Base-by-base conservation (phyloP, 306 rosid genomes). In the Urtica urens region DNA sequence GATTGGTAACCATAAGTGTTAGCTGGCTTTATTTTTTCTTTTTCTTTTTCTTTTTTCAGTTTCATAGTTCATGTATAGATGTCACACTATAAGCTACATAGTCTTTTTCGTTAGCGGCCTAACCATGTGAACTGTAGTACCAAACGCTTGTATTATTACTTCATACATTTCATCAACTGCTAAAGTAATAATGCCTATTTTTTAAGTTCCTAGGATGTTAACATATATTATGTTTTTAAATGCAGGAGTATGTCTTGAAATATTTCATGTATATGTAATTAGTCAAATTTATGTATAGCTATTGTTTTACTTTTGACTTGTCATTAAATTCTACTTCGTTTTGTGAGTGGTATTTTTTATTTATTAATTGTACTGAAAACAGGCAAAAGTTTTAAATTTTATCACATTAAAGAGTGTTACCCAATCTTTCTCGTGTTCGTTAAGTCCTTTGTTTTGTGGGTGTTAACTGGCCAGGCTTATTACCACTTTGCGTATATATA, bases 111-210 rank as follows among this genome's bases (percentile, higher is more conserved):
- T 38, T 53, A 53, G 58, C 57, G 21, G 42, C 46, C 46, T 37
- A 53, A 53, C 30, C 46, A 53, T 53, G 58, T 38, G 47, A 33
- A 51, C 55, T 22, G n/a, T n/a, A 34, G 38, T 34, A 51, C 23
- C 23, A 10, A 46, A 23, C 16, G 15, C 9, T 5, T 12, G 12
- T 15, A 9, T 12, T 47, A 17, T 4, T n/a, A 10, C 16, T 3
- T 27, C 23, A 27, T n/a, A n/a, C n/a, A n/a, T 10, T 35, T 3
- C 3, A 10, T 35, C 40, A 35, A 35, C n/a, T 35, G 40, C 11
- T 9, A 35, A 35, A 35, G 11, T n/a, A n/a, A n/a, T n/a, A n/a
- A n/a, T n/a, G n/a, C n/a, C n/a, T 35, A 3, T 35, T 1, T 35
- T 35, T 35, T 35, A 28, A 28, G 33, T 28, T 4, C 10, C 4